These are phyloP conservation scores for Fusarium torulosum DNA, from an alignment of 2,329 filamentous ascomycete genomes.

Conservation along the genomic window DNA sequence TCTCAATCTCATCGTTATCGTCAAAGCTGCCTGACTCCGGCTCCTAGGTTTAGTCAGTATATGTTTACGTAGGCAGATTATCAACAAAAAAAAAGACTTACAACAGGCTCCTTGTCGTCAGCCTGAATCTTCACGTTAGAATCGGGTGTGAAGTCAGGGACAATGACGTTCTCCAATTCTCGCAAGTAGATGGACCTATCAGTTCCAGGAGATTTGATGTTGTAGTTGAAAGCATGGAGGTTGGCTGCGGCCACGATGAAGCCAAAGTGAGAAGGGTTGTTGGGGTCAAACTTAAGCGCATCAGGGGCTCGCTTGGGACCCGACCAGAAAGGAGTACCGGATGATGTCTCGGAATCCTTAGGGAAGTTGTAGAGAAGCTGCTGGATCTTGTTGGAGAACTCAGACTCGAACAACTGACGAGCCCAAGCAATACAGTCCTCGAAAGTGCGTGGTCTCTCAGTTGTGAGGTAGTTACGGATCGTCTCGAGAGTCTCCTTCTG, in stretches of 20 bases:
- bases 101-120: slow-evolving; percentile 88
- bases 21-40: slow-evolving; percentile 81
- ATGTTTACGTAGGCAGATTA: neutral
- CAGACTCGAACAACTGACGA: slow-evolving; percentile 91
- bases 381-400: slow-evolving; percentile 96
- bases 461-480: slow-evolving; percentile 89
- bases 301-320: slow-evolving; percentile 97
- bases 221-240: slow-evolving; percentile 97
- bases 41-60: slow-evolving; percentile 64
- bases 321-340: slow-evolving; percentile 95
- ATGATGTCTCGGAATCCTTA: slow-evolving; percentile 89
- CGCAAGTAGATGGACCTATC: slow-evolving; percentile 79
- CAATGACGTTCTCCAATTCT: slow-evolving; percentile 90
- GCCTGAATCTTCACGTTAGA: slow-evolving; percentile 96
- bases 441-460: slow-evolving; percentile 90
- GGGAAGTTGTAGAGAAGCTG: slow-evolving; percentile 98
- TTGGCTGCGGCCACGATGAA: slow-evolving; percentile 92
- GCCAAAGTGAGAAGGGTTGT: slow-evolving; percentile 86
- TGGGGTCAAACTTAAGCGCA: slow-evolving; percentile 86
- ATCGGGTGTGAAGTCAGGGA: slow-evolving; percentile 93
- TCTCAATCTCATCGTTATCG: slow-evolving; percentile 81
- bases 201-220: slow-evolving; percentile 83
- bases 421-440: slow-evolving; percentile 98
- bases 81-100: slow-evolving; percentile 56
- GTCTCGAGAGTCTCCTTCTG: slow-evolving; percentile 94